A percentile compares a stretch with the other conserved stretches of the same genome.
phyloP scores from a whole-genome alignment of 1,139 yeast genomes.

The Oligophagozyma castellii region DNA sequence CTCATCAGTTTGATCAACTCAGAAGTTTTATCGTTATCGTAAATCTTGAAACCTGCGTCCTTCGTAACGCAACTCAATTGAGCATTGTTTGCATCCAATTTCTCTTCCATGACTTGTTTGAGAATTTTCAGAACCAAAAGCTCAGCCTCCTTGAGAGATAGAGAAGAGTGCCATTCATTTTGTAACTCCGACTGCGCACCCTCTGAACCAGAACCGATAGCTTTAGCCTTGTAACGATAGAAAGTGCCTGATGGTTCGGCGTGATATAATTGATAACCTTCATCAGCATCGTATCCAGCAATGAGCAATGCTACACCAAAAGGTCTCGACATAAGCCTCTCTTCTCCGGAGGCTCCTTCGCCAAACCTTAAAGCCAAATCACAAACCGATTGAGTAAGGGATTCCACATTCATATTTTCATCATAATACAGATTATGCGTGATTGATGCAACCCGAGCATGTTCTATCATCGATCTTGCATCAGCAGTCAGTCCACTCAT shows the following conservation, averaged over 20 bases:
- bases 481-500: conserved; percentile 98
- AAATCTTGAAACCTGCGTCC: conserved; percentile 77
- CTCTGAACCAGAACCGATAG: conserved; percentile 97
- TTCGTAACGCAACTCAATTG: conserved; percentile 88
- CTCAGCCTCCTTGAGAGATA: conserved; percentile 93
- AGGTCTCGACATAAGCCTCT: conserved; percentile 95
- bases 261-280: conserved; percentile 92
- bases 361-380: conserved; percentile 95
- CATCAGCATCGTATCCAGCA: conserved; percentile 86
- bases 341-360: conserved; percentile 97
- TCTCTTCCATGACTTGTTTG: conserved; percentile 99
- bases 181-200: conserved; percentile 98
- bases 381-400: conserved; percentile 91
- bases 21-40: conserved; percentile 73
- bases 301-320: conserved; percentile 95
- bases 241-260: conserved; percentile 99
- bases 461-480: conserved; percentile 97
- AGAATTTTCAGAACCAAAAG: conserved; percentile 74
- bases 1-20: conserved; percentile 64
- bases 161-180: conserved; percentile 88
- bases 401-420: conserved; percentile 85
- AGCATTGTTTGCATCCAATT: conserved; percentile 87
- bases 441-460: conserved; percentile 84
- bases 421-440: conserved; percentile 85
- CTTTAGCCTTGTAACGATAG: conserved; percentile 95